phyloP scores from a whole-genome alignment of 1,284 basidiomycete species.

The Inonotus obliquus region DNA sequence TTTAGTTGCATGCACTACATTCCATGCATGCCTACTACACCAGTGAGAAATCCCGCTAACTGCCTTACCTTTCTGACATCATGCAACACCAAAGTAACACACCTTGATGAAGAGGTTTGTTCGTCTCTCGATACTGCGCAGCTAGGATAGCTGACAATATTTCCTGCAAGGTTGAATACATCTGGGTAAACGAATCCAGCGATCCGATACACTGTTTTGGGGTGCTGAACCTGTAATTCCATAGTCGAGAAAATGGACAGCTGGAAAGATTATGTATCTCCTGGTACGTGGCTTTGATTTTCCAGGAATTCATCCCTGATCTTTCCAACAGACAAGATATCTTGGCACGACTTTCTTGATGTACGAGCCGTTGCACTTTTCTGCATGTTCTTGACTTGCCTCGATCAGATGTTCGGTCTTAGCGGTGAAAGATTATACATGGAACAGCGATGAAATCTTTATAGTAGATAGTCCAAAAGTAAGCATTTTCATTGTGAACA shows the following conservation, averaged over 20 bases:
- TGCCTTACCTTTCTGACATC: background rate
- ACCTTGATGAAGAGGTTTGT: constrained; percentile 1
- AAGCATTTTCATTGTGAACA: background rate
- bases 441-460: background rate
- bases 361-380: background rate
- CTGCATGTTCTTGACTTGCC: background rate
- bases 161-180: constrained; percentile 1
- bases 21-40: constrained; percentile 1
- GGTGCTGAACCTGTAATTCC: background rate
- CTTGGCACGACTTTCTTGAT: background rate
- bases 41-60: background rate
- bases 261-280: constrained; percentile 6
- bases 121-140: background rate
- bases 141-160: background rate
- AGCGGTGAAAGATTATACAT: background rate
- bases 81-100: background rate
- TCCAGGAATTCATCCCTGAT: background rate
- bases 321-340: background rate
- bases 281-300: background rate
- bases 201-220: background rate
- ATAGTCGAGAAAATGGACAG: constrained; percentile 2
- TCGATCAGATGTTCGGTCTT: background rate
- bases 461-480: too few species aligned
- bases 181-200: background rate
- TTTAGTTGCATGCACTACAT: background rate